phyloP scores from a whole-genome alignment of 108 stramenopile species.

The Cyclostephanos tholiformis region DNA sequence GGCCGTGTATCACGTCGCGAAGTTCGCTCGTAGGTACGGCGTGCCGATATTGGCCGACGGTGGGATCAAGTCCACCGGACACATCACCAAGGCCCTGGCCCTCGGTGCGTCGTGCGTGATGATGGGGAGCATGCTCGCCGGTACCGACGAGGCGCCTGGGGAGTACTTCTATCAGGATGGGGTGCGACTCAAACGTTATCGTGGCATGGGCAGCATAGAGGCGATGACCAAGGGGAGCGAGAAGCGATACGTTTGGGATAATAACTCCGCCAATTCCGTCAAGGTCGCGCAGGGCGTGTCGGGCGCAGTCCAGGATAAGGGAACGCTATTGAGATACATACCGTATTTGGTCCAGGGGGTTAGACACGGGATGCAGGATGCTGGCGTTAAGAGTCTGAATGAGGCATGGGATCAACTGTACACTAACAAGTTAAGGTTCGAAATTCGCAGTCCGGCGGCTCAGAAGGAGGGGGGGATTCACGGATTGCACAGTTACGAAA shows the following conservation, averaged over 20 bases:
- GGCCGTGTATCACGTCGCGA: slow-evolving; percentile 98
- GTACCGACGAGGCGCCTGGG: slow-evolving; percentile 99
- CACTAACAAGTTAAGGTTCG: slow-evolving; percentile 85
- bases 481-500: slow-evolving; percentile 96
- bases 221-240: slow-evolving; percentile 98
- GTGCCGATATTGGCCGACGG: slow-evolving; percentile 99
- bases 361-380: slow-evolving; percentile 98
- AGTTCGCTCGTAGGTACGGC: slow-evolving; percentile 91
- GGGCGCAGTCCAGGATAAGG: slow-evolving; percentile 99
- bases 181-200: slow-evolving; percentile 98
- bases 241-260: slow-evolving; percentile 98
- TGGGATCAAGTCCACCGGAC: slow-evolving; percentile 97
- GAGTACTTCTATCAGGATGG: slow-evolving; percentile 99
- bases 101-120: slow-evolving; percentile 99
- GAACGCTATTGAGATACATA: slow-evolving; percentile 94
- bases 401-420: slow-evolving; percentile 80
- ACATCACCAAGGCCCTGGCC: slow-evolving; percentile 98
- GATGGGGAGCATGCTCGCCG: slow-evolving; percentile 99
- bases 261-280: slow-evolving; percentile 77
- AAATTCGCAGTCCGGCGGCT: slow-evolving; percentile 99
- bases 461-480: slow-evolving; percentile 99
- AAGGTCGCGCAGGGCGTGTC: slow-evolving; percentile 99
- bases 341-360: slow-evolving; percentile 98
- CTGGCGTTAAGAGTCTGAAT: slow-evolving; percentile 78
- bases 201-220: slow-evolving; percentile 99